Base-by-base conservation (phyloP, 2,329 filamentous ascomycete genomes). In the Cordyceps tenuipes region DNA sequence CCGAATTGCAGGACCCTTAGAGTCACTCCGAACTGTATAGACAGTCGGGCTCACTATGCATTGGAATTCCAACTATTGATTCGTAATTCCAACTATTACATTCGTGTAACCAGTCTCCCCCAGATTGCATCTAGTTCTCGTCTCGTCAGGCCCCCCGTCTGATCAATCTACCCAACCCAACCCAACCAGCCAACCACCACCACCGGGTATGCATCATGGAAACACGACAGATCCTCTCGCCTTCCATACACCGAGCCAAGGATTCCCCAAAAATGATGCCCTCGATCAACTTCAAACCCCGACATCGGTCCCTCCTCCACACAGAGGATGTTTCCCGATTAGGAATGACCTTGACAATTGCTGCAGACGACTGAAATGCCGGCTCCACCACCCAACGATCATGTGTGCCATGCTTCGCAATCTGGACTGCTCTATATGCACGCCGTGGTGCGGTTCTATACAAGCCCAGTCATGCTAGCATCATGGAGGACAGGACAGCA, bases 301-400 rank as follows among this genome's bases (percentile, higher is more conserved):
- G 60, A 62, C 62, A 59, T 57, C 60, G 56, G 61, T 60, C n/a
- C 34, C 46, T 46, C 47, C 31, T 63, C 49, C 48, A 57, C 43
- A 41, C 43, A 29, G 46, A 41, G 47, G n/a, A 29, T 44, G 57
- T 36, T 49, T 57, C 57, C 58, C 56, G 49, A 63, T 31, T 60
- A 57, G 63, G 59, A 43, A 62, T 60, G 44, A 52, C 39, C 50
- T 57, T 48, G 31, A 60, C 60, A 63, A 62, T 53, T 57, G 44
- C n/a, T 62, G 50, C 52, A 59, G 50, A 39, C 36, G 34, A 50
- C 41, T 53, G 44, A 41, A 52, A 59, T 57, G 55, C 56, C 60
- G 55, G 43, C 54, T 55, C 55, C 60, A 54, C 54, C 29, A 8
- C 6, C 50, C 50, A 56, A 43, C 48, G 59, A 61, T 61, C 59